Evolutionary conservation across 345 rosid genomes (phyloP).

Genomic region (Ceriops decandra): DNA sequence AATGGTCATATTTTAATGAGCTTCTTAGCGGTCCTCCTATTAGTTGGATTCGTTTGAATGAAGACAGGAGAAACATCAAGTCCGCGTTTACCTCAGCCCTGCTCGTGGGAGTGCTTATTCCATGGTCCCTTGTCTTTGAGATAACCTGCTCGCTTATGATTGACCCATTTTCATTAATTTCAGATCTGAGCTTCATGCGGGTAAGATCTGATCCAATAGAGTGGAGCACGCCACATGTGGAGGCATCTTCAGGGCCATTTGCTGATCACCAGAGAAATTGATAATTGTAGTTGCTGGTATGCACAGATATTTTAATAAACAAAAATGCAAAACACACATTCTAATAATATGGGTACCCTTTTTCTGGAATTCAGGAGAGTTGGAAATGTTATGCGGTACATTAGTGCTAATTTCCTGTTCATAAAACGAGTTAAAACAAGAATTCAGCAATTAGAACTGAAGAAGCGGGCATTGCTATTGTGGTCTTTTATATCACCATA

Average conservation of each 20-base stretch:
- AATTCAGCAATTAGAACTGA: not conserved
- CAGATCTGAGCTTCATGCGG: constrained; percentile 71
- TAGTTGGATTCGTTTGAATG: not conserved
- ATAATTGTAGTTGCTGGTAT: not conserved
- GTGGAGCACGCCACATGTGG: constrained; percentile 82
- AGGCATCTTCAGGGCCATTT: constrained; percentile 44
- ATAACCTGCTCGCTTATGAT: constrained; percentile 55
- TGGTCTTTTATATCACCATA: constrained; percentile 42
- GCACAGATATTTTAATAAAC: not conserved
- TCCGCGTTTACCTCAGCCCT: constrained; percentile 51
- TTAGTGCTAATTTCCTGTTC: constrained; percentile 53
- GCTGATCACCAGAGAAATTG: constrained; percentile 28
- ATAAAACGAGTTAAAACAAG: not conserved
- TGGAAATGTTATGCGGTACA: constrained; percentile 30
- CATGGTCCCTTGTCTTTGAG: constrained; percentile 46
- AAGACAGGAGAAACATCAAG: not conserved
- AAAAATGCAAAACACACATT: not conserved
- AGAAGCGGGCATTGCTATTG: not conserved
- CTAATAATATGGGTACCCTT: constrained; percentile 26
- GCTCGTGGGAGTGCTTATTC: constrained; percentile 66
- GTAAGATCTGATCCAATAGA: constrained; percentile 94
- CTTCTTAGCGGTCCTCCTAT: not conserved
- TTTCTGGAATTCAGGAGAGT: constrained; percentile 21
- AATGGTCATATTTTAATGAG: constrained; percentile 2
- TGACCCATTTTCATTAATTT: constrained; percentile 47